phyloP scores from a whole-genome alignment of 2,329 filamentous ascomycete genomes.

The Phoma sp. region DNA sequence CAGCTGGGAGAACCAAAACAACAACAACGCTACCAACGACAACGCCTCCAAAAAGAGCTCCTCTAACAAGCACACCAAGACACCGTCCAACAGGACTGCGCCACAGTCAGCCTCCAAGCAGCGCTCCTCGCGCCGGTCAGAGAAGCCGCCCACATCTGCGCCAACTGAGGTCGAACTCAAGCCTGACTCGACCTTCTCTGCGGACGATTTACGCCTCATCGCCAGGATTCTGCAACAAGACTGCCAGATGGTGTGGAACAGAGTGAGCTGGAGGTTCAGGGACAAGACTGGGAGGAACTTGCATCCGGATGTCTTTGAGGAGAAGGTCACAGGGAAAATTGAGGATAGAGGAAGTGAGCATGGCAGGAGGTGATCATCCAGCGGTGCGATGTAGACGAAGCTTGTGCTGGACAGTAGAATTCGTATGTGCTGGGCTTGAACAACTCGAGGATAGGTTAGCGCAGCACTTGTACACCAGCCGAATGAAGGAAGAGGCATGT shows the following conservation, averaged over 20 bases:
- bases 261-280: slow-evolving; percentile 57
- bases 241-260: slow-evolving; percentile 54
- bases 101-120: background rate
- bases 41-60: background rate
- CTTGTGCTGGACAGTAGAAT: no score
- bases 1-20: background rate
- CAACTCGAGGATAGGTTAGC: no score
- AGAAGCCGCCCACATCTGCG: background rate
- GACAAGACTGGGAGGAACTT: slow-evolving; percentile 58
- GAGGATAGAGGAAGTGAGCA: slow-evolving; percentile 9
- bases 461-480: no score
- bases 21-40: background rate
- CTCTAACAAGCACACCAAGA: background rate
- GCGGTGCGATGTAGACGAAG: background rate
- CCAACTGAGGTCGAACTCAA: slow-evolving; percentile 29
- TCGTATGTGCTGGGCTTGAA: no score
- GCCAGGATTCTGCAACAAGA: slow-evolving; percentile 55
- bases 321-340: slow-evolving; percentile 48
- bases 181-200: slow-evolving; percentile 39
- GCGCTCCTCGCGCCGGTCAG: background rate
- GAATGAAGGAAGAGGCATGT: no score
- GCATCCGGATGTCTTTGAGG: slow-evolving; percentile 52
- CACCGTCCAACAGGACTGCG: slow-evolving; percentile 5
- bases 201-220: slow-evolving; percentile 51
- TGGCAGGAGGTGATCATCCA: background rate